phyloP scores from a whole-genome alignment of 2,329 filamentous ascomycete genomes.

The Phialemonium atrogriseum region DNA sequence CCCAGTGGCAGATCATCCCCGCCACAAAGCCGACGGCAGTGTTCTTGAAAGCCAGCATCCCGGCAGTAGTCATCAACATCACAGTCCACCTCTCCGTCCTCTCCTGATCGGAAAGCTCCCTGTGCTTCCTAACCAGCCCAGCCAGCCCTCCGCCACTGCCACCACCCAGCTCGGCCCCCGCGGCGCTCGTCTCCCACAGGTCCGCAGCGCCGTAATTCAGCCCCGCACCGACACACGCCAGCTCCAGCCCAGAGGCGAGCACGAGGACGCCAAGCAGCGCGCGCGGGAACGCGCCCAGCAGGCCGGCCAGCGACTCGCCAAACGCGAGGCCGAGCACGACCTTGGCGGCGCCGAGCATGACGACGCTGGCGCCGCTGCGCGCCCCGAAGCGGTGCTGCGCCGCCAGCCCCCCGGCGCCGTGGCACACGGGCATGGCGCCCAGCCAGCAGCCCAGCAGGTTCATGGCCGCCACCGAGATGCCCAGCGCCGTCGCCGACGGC shows the following conservation, averaged over 20 bases:
- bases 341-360: constrained; percentile 71
- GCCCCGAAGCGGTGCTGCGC: constrained; percentile 90
- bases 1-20: constrained; percentile 71
- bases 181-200: constrained; percentile 46
- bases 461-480: constrained; percentile 73
- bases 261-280: constrained; percentile 81
- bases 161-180: constrained; percentile 25
- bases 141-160: constrained; percentile 1
- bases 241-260: constrained; percentile 77
- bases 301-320: constrained; percentile 61
- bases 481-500: constrained; percentile 68
- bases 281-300: constrained; percentile 67
- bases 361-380: constrained; percentile 74
- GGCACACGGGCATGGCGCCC: constrained; percentile 90
- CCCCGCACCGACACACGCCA: constrained; percentile 76
- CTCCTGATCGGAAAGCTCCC: constrained; percentile 56
- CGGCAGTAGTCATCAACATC: constrained; percentile 81
- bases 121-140: constrained; percentile 31
- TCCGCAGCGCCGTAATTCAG: constrained; percentile 64
- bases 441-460: constrained; percentile 86
- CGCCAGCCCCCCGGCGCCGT: constrained; percentile 84
- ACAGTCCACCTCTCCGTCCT: constrained; percentile 72
- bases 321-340: constrained; percentile 67
- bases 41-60: constrained; percentile 79
- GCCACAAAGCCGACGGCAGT: constrained; percentile 81